phyloP scores from a whole-genome alignment of 345 rosid genomes.

The Draba incana region DNA sequence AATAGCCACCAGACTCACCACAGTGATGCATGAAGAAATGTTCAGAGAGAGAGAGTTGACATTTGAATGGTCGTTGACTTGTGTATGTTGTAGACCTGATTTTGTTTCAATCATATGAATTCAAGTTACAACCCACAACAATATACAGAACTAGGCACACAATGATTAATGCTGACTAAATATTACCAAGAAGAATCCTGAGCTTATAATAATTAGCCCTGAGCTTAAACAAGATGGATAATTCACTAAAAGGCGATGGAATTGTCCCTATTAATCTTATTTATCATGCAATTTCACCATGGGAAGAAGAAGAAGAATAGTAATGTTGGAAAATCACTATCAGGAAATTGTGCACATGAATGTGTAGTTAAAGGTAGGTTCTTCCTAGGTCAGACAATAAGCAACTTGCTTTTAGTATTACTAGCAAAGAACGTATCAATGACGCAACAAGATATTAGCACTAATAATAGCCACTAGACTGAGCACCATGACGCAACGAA shows the following conservation, averaged over 20 bases:
- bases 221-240: not conserved
- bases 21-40: conserved; percentile 25
- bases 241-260: not conserved
- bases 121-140: not conserved
- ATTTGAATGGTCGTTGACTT: conserved; percentile 13
- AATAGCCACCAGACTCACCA: conserved; percentile 14
- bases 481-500: too few species aligned
- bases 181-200: not conserved
- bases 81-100: not conserved
- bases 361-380: conserved; percentile 2
- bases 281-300: too few species aligned
- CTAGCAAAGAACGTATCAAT: conserved; percentile 9
- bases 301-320: too few species aligned
- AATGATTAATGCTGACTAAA: not conserved
- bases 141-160: too few species aligned
- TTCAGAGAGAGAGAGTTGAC: conserved; percentile 26
- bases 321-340: too few species aligned
- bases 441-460: conserved; percentile 14
- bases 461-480: not conserved
- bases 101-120: conserved; percentile 2
- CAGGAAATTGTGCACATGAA: not conserved
- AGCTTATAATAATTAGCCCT: not conserved
- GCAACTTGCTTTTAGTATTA: conserved; percentile 9
- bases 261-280: too few species aligned
- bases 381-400: conserved; percentile 10